phyloP scores from a whole-genome alignment of 495 filamentous ascomycete genomes.

The Penicillium lagena region DNA sequence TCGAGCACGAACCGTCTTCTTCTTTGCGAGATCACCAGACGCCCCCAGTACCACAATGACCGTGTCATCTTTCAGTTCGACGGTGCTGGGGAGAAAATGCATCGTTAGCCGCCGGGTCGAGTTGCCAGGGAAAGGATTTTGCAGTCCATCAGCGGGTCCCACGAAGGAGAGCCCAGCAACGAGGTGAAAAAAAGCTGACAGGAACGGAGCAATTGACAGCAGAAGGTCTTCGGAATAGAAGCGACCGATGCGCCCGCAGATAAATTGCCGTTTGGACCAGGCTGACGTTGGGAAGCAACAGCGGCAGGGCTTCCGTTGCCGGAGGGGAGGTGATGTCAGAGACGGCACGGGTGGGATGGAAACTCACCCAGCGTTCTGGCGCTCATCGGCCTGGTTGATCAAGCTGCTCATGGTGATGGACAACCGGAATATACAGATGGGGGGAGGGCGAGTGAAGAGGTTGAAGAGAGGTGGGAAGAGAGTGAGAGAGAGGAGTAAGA shows the following conservation, averaged over 20 bases:
- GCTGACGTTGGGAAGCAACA: constrained; percentile 12
- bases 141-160: constrained; percentile 1
- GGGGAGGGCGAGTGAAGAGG: constrained; percentile 8
- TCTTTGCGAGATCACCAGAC: constrained; percentile 96
- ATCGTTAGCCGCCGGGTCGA: constrained; percentile 19
- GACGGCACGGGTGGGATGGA: constrained; percentile 17
- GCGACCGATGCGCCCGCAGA: background rate
- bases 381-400: constrained; percentile 54
- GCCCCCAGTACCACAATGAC: constrained; percentile 95
- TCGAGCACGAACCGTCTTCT: constrained; percentile 79
- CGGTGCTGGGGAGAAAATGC: constrained; percentile 45
- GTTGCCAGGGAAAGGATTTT: constrained; percentile 12
- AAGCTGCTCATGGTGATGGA: constrained; percentile 53
- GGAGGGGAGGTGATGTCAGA: constrained; percentile 42
- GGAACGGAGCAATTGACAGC: background rate
- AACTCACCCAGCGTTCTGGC: constrained; percentile 61
- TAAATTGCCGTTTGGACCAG: constrained; percentile 2
- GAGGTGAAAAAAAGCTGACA: no score
- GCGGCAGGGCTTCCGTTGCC: constrained; percentile 14
- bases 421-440: constrained; percentile 13
- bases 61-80: constrained; percentile 98
- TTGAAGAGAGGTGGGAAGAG: constrained; percentile 11
- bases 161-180: no score
- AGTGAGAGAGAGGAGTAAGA: constrained; percentile 9
- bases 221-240: background rate